Conservation (phyloP, 148 eudicot genomes). For the Talinum fruticosum region DNA sequence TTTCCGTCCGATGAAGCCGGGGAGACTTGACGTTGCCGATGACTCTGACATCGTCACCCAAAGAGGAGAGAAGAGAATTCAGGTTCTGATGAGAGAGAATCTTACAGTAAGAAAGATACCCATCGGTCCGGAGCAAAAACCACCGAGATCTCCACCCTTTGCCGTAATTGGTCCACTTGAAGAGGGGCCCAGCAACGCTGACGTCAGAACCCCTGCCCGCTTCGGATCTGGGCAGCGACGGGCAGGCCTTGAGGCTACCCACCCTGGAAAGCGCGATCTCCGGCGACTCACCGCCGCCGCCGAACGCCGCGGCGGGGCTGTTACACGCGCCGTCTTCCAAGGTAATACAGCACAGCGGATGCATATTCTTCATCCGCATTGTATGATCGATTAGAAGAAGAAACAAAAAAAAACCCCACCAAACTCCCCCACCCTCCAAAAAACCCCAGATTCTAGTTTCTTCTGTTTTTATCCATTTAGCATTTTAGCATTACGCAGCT, state of each 20-base stretch:
- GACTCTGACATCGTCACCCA: conserved; percentile 45
- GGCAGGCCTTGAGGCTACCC: conserved; percentile 21
- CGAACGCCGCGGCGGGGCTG: conserved; percentile 24
- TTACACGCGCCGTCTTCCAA: conserved; percentile 34
- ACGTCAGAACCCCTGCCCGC: conserved; percentile 3
- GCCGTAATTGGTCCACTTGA: conserved; percentile 80
- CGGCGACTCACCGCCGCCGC: too few species aligned
- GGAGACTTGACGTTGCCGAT: conserved; percentile 50
- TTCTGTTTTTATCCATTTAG: not conserved
- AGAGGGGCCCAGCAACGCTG: conserved; percentile 62
- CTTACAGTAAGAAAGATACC: conserved; percentile 55
- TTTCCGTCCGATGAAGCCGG: conserved; percentile 34
- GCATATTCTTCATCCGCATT: conserved; percentile 79
- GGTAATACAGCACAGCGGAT: conserved; percentile 73
- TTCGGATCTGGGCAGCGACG: conserved; percentile 32
- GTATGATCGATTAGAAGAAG: not conserved
- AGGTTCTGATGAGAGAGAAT: conserved; percentile 42
- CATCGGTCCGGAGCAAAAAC: conserved; percentile 69
- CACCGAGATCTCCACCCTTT: conserved; percentile 92
- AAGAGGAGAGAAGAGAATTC: conserved; percentile 8
- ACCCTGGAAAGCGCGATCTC: conserved; percentile 36
- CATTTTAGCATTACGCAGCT: not conserved
- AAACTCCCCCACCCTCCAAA: not conserved
- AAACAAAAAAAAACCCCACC: not conserved
- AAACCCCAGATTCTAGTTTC: not conserved